Base-by-base conservation (phyloP, 1,139 yeast species). In the Lodderomyces jiufengensis region DNA sequence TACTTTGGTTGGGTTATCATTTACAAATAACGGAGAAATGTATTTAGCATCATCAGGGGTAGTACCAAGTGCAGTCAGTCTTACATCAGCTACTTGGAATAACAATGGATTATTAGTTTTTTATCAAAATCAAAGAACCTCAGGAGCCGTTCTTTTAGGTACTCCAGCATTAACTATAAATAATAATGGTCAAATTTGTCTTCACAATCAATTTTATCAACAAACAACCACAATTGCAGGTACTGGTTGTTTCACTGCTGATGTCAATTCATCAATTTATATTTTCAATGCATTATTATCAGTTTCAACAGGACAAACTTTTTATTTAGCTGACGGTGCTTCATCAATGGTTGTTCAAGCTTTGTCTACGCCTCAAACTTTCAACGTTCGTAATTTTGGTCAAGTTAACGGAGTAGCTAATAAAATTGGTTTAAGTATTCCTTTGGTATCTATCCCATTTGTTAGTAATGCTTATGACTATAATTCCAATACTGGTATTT, bases 361-460 rank as follows among this genome's bases (percentile, higher is more conserved):
- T 5, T 26, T 51, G 18, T 38, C 50, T 9, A 9, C 39, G 7
- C n/a, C 49, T 21, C 54, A 47, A 40, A 53, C 57, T 5, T 54
- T 50, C 38, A 51, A 41, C 3, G 64, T 62, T 26, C 53, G 51
- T 16, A 66, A 66, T 23, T 62, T 52, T 38, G 67, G 67, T 38
- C 22, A 31, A 13, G 20, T 18, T 5, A 18, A 18, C 7, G 38
- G 36, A 5, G 18, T n/a, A 12, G 34, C 29, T 11, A 38, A 38
- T 22, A 34, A 26, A 12, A 32, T 38, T 20, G 41, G 41, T 14
- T 27, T 38, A 9, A 29, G 34, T 2, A 9, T 32, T n/a, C 35
- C 38, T 9, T 30, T 38, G 7, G 20, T 18, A 5, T 5, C 20
- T 18, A 18, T 18, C 7, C 20, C 20, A 5, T 18, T 18, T 18